Conservation (phyloP, 768 basidiomycete genomes). For the Cyclocybe aegerita region DNA sequence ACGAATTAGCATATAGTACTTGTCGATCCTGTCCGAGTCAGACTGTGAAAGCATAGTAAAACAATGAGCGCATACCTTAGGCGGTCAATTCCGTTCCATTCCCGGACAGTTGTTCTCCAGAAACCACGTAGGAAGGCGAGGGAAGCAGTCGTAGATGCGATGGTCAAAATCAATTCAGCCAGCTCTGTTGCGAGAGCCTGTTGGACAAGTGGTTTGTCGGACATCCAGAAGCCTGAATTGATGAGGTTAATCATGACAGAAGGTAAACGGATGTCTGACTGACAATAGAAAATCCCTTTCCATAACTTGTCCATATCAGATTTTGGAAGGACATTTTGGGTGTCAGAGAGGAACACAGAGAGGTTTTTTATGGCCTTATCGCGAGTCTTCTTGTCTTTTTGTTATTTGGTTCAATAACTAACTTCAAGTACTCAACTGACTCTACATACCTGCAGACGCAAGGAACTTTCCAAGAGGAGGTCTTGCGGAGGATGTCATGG, state of each 20-base stretch:
- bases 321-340: slow-evolving; percentile 59
- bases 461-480: slow-evolving; percentile 88
- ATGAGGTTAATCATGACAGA: not conserved
- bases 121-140: slow-evolving; percentile 84
- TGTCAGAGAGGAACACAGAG: slow-evolving; percentile 73
- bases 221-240: slow-evolving; percentile 95
- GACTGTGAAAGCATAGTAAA: not conserved
- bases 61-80: slow-evolving; percentile 57
- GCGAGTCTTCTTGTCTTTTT: slow-evolving; percentile 83
- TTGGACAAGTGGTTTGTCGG: slow-evolving; percentile 95
- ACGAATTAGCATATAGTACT: slow-evolving; percentile 94
- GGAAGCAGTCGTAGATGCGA: slow-evolving; percentile 55
- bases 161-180: slow-evolving; percentile 76
- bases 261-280: slow-evolving; percentile 18
- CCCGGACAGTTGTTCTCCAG: slow-evolving; percentile 86
- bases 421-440: not conserved
- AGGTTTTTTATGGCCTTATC: slow-evolving; percentile 89
- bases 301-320: slow-evolving; percentile 89
- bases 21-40: slow-evolving; percentile 73
- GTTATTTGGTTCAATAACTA: slow-evolving; percentile 7
- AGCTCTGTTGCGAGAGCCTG: slow-evolving; percentile 87
- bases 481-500: slow-evolving; percentile 35
- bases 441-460: slow-evolving; percentile 78
- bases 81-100: slow-evolving; percentile 93
- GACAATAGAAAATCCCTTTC: slow-evolving; percentile 98